Evolutionary conservation across 257 asterid species (phyloP).

Genomic region (Salvia rosmarinus): DNA sequence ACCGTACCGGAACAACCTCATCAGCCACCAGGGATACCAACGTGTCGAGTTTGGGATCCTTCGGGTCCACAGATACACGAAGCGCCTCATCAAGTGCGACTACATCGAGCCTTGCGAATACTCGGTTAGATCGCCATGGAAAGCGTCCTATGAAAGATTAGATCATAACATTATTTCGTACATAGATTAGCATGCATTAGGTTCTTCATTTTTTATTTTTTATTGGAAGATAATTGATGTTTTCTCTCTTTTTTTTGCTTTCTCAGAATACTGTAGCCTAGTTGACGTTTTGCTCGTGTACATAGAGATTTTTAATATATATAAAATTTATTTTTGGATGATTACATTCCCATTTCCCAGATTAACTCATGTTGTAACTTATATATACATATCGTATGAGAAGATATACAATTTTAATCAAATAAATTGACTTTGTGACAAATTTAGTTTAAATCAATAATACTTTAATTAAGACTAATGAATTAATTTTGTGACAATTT

Average conservation of each 20-base stretch:
- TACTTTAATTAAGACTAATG: no score
- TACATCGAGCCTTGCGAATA: conserved; percentile 32
- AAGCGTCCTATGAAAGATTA: conserved; percentile 39
- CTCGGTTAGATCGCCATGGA: conserved; percentile 32
- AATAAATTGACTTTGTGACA: no score
- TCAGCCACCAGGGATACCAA: conserved; percentile 58
- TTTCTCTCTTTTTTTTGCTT: neutral
- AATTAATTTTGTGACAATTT: no score
- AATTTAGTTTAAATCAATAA: no score
- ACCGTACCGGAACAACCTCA: conserved; percentile 31
- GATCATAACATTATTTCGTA: conserved; percentile 38
- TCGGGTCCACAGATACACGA: conserved; percentile 51
- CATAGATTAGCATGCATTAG: neutral
- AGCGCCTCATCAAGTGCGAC: conserved; percentile 49
- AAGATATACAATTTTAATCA: no score
- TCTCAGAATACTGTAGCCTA: neutral
- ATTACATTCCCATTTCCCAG: no score
- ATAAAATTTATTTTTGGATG: no score
- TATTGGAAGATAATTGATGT: neutral
- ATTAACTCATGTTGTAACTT: no score
- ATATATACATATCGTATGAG: no score
- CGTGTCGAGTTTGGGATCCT: conserved; percentile 46
- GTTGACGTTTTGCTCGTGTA: neutral
- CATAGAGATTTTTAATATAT: neutral
- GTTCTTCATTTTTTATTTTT: conserved; percentile 19